Evolutionary conservation across 2,329 filamentous ascomycete genomes (phyloP).

Genomic region (Pseudocercospora crystallina): DNA sequence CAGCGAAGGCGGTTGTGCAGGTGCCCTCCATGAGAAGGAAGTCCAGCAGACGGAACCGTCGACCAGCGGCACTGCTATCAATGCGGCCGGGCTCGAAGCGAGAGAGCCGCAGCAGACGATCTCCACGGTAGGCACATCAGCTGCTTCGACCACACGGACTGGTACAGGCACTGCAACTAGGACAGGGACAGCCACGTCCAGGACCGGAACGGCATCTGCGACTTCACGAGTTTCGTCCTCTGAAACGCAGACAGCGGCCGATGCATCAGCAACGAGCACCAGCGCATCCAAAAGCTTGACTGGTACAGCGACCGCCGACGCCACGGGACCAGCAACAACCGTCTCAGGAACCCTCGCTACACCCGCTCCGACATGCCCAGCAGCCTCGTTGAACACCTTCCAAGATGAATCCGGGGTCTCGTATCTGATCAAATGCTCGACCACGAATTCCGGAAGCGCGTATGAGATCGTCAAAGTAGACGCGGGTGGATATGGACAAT

Average conservation of each 20-base stretch:
- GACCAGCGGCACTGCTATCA: too few species aligned
- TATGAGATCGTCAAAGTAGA: constrained; percentile 23
- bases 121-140: too few species aligned
- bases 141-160: too few species aligned
- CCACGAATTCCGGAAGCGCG: constrained; percentile 26
- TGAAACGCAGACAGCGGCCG: constrained; percentile 10
- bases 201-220: background rate
- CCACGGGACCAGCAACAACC: constrained; percentile 7
- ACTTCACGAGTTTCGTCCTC: background rate
- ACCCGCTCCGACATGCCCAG: constrained; percentile 26
- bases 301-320: background rate
- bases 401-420: constrained; percentile 26
- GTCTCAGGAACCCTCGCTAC: constrained; percentile 11
- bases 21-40: too few species aligned
- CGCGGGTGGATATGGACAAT: constrained; percentile 30
- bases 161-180: background rate
- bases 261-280: constrained; percentile 4
- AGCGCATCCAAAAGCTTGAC: constrained; percentile 9
- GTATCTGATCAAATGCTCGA: constrained; percentile 31
- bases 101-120: too few species aligned
- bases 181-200: background rate
- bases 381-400: constrained; percentile 19
- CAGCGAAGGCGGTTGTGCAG: too few species aligned
- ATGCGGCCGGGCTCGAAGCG: too few species aligned
- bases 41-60: too few species aligned